These are phyloP conservation scores for Saccharum hybrid DNA, from an alignment of 202 grass and related monocot species.

Conservation along the genomic window DNA sequence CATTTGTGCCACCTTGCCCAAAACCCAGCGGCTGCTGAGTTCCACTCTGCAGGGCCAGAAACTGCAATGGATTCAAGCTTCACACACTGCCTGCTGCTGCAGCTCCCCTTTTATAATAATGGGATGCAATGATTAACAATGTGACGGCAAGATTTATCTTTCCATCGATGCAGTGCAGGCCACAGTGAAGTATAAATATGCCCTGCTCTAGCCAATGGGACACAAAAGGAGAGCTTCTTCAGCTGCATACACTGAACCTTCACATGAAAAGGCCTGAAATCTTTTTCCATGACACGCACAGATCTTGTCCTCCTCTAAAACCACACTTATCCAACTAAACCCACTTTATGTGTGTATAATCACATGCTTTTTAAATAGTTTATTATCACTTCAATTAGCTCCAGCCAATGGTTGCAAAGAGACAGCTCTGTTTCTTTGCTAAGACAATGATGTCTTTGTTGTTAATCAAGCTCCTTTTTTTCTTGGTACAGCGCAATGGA, in stretches of 20 bases:
- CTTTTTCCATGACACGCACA: constrained; percentile 46
- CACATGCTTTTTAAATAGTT: constrained; percentile 19
- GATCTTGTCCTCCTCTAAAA: constrained; percentile 37
- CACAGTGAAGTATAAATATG: constrained; percentile 49
- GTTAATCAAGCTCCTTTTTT: background rate
- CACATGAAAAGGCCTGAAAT: constrained; percentile 38
- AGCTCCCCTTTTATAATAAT: constrained; percentile 15
- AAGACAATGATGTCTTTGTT: constrained; percentile 21
- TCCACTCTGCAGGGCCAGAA: constrained; percentile 34
- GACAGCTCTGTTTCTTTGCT: constrained; percentile 38
- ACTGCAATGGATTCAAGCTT: constrained; percentile 33
- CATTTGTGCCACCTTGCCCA: constrained; percentile 31
- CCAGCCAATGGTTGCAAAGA: constrained; percentile 36
- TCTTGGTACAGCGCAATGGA: constrained; percentile 32
- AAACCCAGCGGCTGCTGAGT: constrained; percentile 36
- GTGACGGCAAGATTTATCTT: constrained; percentile 33
- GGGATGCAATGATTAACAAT: constrained; percentile 52
- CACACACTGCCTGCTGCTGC: constrained; percentile 22
- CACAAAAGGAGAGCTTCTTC: constrained; percentile 48
- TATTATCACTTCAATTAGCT: constrained; percentile 18
- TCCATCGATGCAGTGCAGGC: constrained; percentile 33
- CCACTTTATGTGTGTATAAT: constrained; percentile 16
- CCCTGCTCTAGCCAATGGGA: constrained; percentile 43
- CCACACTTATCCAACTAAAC: constrained; percentile 21
- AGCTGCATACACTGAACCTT: constrained; percentile 53